A percentile compares a stretch with the other conserved stretches of the same genome.
phyloP scores from a whole-genome alignment of 148 eudicot species.

The Rhododendron vialii region DNA sequence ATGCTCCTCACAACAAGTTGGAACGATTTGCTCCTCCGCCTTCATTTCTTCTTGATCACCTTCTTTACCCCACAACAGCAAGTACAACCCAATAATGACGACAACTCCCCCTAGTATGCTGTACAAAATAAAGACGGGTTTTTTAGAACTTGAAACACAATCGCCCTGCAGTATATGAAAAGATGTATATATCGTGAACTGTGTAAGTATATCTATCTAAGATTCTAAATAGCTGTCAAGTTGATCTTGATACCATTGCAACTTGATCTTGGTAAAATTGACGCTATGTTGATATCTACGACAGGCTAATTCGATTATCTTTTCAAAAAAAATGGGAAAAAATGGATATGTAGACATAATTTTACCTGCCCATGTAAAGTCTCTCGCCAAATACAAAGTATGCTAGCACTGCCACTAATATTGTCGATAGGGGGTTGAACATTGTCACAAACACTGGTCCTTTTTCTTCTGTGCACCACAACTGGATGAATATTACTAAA shows the following conservation, averaged over 20 bases:
- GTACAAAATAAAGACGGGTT: slow-evolving; percentile 10
- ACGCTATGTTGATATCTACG: neutral
- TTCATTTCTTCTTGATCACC: slow-evolving; percentile 24
- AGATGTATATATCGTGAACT: neutral
- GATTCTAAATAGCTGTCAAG: neutral
- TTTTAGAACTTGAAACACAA: neutral
- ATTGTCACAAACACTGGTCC: slow-evolving; percentile 83
- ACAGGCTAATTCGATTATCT: neutral
- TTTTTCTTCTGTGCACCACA: slow-evolving; percentile 64
- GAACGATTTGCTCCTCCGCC: slow-evolving; percentile 17
- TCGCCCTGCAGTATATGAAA: neutral
- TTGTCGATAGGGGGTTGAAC: slow-evolving; percentile 57
- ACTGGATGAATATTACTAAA: slow-evolving; percentile 40
- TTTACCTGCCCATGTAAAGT: slow-evolving; percentile 62
- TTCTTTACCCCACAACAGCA: slow-evolving; percentile 72
- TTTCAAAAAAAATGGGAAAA: neutral
- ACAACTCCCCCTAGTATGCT: slow-evolving; percentile 56
- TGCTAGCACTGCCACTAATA: slow-evolving; percentile 53
- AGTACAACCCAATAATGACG: slow-evolving; percentile 55
- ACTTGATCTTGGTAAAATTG: neutral
- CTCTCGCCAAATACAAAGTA: slow-evolving; percentile 66
- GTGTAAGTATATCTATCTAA: neutral
- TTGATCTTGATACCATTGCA: neutral
- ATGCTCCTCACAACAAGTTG: slow-evolving; percentile 16
- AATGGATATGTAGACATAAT: too few relatives aligned